Evolutionary conservation across 495 filamentous ascomycete genomes (phyloP), one percentile per base, ranked within the genome.

Genomic region (Aspergillus steynii): DNA sequence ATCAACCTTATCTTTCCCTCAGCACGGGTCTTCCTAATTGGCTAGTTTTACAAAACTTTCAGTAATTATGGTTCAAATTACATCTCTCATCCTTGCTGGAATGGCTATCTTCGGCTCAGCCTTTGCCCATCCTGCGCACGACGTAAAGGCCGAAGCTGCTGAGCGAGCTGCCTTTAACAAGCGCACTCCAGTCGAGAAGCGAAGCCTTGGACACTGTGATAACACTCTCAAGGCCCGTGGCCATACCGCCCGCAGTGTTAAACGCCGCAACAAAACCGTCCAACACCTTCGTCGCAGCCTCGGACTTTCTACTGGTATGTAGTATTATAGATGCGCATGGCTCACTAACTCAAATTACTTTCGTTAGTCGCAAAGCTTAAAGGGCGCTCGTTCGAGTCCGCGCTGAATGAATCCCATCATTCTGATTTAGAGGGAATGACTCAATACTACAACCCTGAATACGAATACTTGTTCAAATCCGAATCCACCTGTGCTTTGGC

Each of bases 401-500:
- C 78, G 45, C 59, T 81, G 49, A 68, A 62, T 42, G 81, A 76
- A 50, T 65, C 69, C 32, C 78, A 82, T 62, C 60, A 75, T 34
- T 80, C 81, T 56, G 80, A 74, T 61, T 61, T 81, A 49, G 6
- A 58, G 58, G 68, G 76, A 0, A 66, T 82, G 27, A 81, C 77
- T 57, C 71, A 73, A 55, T 76, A 77, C 25, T 81, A 78, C 53
- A 78, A 83, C 53, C 69, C 78, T 1, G 62, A 65, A 25, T 68
- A 78, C 37, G 62, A 65, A 25, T 68, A 78, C 37, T 74, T 87
- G 7, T 87, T 86, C 62, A 64, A 73, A 46, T 78, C 78, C 47
- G 74, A 75, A 52, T 76, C 75, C 5, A 80, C 80, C 15, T 85
- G 82, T 61, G 77, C 84, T 47, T 70, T 85, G 45, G 80, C 72